Base-by-base conservation (phyloP, 805 yeast species). In the Candida sanyiensis region DNA sequence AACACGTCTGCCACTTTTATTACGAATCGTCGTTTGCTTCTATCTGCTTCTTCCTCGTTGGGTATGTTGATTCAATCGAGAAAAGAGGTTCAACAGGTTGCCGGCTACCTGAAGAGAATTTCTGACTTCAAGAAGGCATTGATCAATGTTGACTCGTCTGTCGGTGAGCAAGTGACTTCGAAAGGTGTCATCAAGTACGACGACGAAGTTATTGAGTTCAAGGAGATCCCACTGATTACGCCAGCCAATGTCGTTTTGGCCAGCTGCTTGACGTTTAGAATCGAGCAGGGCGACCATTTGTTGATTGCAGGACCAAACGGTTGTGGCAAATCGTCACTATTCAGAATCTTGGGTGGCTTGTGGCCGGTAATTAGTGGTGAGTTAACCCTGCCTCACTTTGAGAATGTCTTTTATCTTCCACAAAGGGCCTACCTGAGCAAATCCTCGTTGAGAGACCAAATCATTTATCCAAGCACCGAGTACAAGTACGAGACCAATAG, bases 251-350 rank as follows among this genome's bases (percentile, higher is more conserved):
- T 84, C 31, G 70, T 80, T 0, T 67, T 89, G 33, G 80, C 84
- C 17, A 67, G 74, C 31, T 72, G 75, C 27, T 68, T 89, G 50
- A 68, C 75, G 20, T 88, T 89, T 59, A 72, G 80, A 36, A 74
- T 89, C 38, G 74, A 80, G 45, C 82, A 76, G 24, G 96, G 96
- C 25, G 80, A 88, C 37, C 93, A 89, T 60, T 66, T 89, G 36
- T 69, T 89, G 38, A 88, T 89, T 56, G 88, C 90, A 8, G 97
- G 97, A 0, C 97, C 97, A 11, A 89, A 89, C 56, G 97, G 97
- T 1, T 84, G 95, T 46, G 97, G 97, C 20, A 89, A 89, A 62
- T 88, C 96, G 0, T 89, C 97, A 0, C 65, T 89, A 41, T 89
- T 89, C 60, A 74, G 97, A 56, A 75, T 89, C 52, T 70, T 89